phyloP scores from a whole-genome alignment of 2,329 filamentous ascomycete genomes.

The Malbranchea zuffiana region DNA sequence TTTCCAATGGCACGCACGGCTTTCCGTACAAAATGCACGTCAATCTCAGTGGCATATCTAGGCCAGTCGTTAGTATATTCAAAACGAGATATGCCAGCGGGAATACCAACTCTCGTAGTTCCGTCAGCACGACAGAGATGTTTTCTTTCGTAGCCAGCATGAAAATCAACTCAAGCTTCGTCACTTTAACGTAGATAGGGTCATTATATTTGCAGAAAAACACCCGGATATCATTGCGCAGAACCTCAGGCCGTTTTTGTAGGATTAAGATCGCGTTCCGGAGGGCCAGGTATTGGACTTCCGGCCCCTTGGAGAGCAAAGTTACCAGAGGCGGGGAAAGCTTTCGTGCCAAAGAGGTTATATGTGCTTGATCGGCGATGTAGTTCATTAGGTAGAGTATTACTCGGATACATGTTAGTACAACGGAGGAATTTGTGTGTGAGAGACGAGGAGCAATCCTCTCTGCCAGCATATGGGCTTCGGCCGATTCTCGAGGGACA shows the following conservation, averaged over 20 bases:
- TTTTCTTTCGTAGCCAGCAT: slow-evolving; percentile 96
- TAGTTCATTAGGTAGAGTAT: slow-evolving; percentile 99
- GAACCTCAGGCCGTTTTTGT: slow-evolving; percentile 80
- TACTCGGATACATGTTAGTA: slow-evolving; percentile 89
- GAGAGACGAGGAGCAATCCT: slow-evolving; percentile 90
- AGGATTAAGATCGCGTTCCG: slow-evolving; percentile 89
- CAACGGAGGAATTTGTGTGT: slow-evolving; percentile 92
- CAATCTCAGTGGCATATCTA: slow-evolving; percentile 84
- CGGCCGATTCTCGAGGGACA: slow-evolving; percentile 78
- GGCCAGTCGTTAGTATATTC: slow-evolving; percentile 2
- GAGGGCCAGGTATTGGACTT: slow-evolving; percentile 95
- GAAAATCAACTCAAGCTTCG: slow-evolving; percentile 95
- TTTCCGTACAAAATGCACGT: slow-evolving; percentile 97
- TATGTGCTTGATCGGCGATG: slow-evolving; percentile 81
- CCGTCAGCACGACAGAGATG: slow-evolving; percentile 87
- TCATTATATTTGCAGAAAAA: slow-evolving; percentile 99
- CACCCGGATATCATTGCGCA: slow-evolving; percentile 92
- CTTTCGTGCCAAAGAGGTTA: slow-evolving; percentile 77
- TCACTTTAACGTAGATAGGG: slow-evolving; percentile 98
- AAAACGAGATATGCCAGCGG: neutral
- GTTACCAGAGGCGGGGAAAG: slow-evolving; percentile 91
- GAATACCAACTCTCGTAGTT: slow-evolving; percentile 66
- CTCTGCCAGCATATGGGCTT: slow-evolving; percentile 82
- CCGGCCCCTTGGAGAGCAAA: slow-evolving; percentile 84
- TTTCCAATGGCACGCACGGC: slow-evolving; percentile 96